Conservation (phyloP, 768 basidiomycete species). For the Wakefieldia striispora region DNA sequence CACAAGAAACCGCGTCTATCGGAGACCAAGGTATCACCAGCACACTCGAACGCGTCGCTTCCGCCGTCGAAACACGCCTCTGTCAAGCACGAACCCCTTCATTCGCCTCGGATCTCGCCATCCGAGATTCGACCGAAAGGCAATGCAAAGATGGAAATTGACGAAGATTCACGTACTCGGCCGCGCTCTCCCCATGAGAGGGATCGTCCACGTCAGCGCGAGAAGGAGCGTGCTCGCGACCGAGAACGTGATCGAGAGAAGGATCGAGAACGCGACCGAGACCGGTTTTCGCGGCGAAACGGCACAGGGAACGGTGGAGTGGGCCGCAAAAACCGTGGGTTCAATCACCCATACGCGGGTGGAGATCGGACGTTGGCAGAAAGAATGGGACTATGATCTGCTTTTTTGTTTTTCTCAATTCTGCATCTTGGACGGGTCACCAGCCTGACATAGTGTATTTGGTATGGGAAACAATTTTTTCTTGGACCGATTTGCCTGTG, state of each 20-base stretch:
- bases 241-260: conserved; percentile 36
- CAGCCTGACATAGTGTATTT: conserved; percentile 34
- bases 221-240: conserved; percentile 37
- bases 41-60: conserved; percentile 31
- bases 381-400: conserved; percentile 65
- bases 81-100: conserved; percentile 29
- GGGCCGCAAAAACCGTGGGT: conserved; percentile 37
- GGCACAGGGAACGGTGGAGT: conserved; percentile 40
- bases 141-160: conserved; percentile 51
- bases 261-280: conserved; percentile 35
- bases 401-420: conserved; percentile 9
- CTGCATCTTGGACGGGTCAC: conserved; percentile 24
- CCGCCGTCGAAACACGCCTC: conserved; percentile 23
- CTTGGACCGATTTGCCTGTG: conserved; percentile 17
- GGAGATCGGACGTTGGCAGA: conserved; percentile 83
- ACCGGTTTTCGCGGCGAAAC: conserved; percentile 40
- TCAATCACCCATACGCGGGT: conserved; percentile 34
- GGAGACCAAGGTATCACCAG: conserved; percentile 41
- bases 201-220: conserved; percentile 38
- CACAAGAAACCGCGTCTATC: conserved; percentile 78
- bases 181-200: conserved; percentile 43
- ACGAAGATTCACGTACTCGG: conserved; percentile 47
- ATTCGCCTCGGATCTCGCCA: conserved; percentile 28
- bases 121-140: conserved; percentile 28
- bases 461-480: conserved; percentile 26